These are phyloP conservation scores for Pythium guiyangense DNA, from an alignment of 352 stramenopile genomes.

Conservation along the genomic window DNA sequence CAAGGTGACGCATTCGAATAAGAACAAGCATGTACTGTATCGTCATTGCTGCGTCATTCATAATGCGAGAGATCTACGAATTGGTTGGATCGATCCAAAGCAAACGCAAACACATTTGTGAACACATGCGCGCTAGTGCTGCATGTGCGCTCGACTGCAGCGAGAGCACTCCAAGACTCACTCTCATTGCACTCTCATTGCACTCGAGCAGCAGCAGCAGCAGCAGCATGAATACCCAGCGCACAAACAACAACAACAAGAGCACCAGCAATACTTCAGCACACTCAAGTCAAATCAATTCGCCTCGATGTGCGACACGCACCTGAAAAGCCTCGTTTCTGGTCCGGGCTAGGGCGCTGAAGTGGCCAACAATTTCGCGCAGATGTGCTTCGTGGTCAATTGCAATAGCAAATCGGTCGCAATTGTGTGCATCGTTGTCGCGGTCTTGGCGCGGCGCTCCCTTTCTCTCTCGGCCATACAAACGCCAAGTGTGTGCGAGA, in stretches of 20 bases:
- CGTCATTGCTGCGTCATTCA: no score
- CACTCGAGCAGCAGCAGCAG: no score
- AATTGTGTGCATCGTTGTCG: not conserved
- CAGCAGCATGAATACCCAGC: no score
- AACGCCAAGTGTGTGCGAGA: not conserved
- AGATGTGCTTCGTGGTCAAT: not conserved
- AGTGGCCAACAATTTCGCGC: not conserved
- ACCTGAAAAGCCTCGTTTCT: not conserved
- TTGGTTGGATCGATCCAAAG: no score
- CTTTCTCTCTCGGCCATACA: constrained; percentile 2
- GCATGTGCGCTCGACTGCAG: no score
- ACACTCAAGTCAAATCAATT: not conserved
- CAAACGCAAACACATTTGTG: no score
- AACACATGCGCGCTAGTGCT: no score
- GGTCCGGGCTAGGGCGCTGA: not conserved
- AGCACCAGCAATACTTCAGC: no score
- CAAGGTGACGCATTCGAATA: not conserved
- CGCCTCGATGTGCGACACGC: not conserved
- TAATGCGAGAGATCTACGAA: no score
- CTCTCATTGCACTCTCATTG: no score
- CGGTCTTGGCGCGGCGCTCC: not conserved
- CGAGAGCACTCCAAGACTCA: no score
- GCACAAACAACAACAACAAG: no score
- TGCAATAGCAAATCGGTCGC: not conserved
- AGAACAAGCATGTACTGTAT: not conserved